phyloP scores from a whole-genome alignment of 1,284 basidiomycete genomes.

The Microbotryomycetes sp. region DNA sequence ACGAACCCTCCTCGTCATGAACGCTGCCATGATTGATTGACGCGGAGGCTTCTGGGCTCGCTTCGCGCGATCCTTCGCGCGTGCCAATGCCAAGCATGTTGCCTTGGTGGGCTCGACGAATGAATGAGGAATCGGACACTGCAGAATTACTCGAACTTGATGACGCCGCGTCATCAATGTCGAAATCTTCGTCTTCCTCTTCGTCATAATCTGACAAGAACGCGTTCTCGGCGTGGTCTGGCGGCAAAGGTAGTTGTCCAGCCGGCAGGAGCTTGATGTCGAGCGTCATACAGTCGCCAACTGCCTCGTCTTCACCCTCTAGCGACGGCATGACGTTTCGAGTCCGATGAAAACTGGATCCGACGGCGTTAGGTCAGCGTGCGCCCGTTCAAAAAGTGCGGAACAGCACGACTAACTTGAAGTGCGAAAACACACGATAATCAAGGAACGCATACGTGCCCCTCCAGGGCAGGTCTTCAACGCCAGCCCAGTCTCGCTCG shows the following conservation, averaged over 20 bases:
- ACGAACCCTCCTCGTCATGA: background rate
- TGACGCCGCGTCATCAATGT: background rate
- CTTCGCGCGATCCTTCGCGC: background rate
- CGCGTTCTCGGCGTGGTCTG: background rate
- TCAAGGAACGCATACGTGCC: constrained; percentile 18
- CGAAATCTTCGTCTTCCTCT: background rate
- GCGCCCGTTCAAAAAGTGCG: background rate
- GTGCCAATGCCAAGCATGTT: background rate
- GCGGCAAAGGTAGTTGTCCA: constrained; percentile 8
- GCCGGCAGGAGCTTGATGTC: constrained; percentile 14
- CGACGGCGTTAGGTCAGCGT: background rate
- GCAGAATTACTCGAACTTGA: background rate
- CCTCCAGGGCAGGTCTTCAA: constrained; percentile 7
- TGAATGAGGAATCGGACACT: no score
- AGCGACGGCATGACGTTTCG: background rate
- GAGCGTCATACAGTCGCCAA: constrained; percentile 25
- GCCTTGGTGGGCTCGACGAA: no score
- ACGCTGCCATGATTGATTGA: background rate
- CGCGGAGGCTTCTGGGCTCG: background rate
- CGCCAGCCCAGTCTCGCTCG: constrained; percentile 21
- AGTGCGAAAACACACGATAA: constrained; percentile 7
- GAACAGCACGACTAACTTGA: constrained; percentile 1
- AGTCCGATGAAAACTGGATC: constrained; percentile 3
- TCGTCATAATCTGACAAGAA: background rate
- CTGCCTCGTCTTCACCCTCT: constrained; percentile 19